Conservation (phyloP, 179 eudicot genomes). For the Gypsophila paniculata region DNA sequence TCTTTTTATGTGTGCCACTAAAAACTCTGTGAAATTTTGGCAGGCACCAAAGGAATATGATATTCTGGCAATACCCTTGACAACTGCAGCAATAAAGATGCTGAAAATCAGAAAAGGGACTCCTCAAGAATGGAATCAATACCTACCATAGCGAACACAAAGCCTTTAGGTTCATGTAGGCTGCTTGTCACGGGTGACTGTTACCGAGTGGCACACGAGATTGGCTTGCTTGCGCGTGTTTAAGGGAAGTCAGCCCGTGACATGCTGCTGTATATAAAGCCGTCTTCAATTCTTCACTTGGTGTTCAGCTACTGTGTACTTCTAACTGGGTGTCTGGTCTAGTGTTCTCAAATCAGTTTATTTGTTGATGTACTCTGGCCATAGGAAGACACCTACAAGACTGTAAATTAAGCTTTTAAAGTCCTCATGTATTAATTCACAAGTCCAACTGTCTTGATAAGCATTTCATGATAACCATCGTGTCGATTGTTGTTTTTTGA, state of each 20-base stretch:
- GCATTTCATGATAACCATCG: background rate
- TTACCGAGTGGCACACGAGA: no score
- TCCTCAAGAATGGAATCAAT: conserved; percentile 85
- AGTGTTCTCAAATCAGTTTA: background rate
- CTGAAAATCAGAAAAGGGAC: conserved; percentile 61
- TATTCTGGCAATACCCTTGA: conserved; percentile 76
- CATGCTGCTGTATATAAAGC: conserved; percentile 21
- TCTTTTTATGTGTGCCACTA: no score
- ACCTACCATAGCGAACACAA: conserved; percentile 40
- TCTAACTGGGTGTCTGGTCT: conserved; percentile 6
- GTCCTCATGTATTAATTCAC: background rate
- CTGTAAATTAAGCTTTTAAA: conserved; percentile 19
- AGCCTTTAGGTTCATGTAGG: conserved; percentile 1
- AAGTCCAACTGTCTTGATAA: background rate
- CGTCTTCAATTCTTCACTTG: background rate
- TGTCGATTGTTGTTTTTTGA: background rate
- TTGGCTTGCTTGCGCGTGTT: no score
- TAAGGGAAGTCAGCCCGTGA: no score
- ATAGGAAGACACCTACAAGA: conserved; percentile 10
- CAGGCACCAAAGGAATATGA: conserved; percentile 91
- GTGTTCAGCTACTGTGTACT: background rate
- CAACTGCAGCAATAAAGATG: conserved; percentile 62
- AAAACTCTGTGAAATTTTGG: conserved; percentile 1
- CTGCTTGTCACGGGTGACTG: background rate
- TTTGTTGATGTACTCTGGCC: conserved; percentile 8